phyloP scores from a whole-genome alignment of 176 grass and related monocot genomes.

The Rhynchospora breviuscula region DNA sequence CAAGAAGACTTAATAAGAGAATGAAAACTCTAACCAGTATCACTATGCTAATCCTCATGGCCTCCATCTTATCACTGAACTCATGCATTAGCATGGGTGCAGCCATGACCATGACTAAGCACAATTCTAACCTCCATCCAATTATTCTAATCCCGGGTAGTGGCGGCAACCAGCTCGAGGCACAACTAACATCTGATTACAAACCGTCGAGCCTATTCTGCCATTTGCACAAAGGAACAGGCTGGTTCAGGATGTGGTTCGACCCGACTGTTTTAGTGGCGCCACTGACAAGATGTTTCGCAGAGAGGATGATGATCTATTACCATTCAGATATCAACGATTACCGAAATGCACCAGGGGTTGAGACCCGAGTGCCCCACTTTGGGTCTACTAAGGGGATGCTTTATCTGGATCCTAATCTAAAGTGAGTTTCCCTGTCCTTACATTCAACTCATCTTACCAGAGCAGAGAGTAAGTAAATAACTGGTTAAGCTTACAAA shows the following conservation, averaged over 20 bases:
- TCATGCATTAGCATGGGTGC: not conserved
- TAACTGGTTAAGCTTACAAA: constrained; percentile 1
- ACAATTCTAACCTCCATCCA: constrained; percentile 47
- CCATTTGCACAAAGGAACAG: constrained; percentile 27
- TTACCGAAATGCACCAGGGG: constrained; percentile 70
- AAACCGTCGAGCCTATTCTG: constrained; percentile 56
- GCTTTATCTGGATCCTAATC: constrained; percentile 57
- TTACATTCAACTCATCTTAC: not conserved
- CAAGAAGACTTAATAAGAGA: not conserved
- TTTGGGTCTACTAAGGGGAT: constrained; percentile 60
- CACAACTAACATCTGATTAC: constrained; percentile 60
- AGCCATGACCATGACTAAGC: constrained; percentile 1
- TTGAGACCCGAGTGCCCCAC: constrained; percentile 47
- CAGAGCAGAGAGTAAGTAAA: not conserved
- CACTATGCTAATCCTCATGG: constrained; percentile 25
- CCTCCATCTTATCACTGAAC: constrained; percentile 1
- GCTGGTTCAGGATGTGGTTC: constrained; percentile 93
- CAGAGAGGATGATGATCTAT: constrained; percentile 53
- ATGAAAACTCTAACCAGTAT: constrained; percentile 18
- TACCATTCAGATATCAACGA: constrained; percentile 53
- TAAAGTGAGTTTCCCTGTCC: constrained; percentile 36
- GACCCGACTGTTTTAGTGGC: constrained; percentile 63
- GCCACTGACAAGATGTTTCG: constrained; percentile 63
- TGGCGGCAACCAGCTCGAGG: constrained; percentile 90
- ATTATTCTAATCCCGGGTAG: constrained; percentile 69